Evolutionary conservation across 805 yeast genomes (phyloP), one percentile per base, ranked within the genome.

Genomic region (Yueomyces sp.): DNA sequence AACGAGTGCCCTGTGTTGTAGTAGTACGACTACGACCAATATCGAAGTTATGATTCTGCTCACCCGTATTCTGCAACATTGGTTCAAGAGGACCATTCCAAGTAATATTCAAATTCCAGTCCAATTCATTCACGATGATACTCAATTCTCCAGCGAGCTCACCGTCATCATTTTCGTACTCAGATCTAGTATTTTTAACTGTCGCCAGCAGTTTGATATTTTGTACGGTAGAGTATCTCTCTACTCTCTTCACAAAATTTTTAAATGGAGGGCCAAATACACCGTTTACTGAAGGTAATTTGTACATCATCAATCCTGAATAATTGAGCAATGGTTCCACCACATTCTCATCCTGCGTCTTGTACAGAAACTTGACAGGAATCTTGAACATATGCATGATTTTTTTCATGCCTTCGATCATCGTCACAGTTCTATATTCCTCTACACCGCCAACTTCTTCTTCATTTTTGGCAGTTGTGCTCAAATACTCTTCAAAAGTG

Each of bases 371-470:
- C 50, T 78, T 66, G 2, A 84, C 84, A 0, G 94, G 90, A 26
- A 88, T 73, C 42, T 77, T 76, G 52, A 79, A 77, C 5, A 83
- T 72, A 53, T 81, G 86, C 47, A 73, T 71, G 19, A 84, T 69
- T 3, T 74, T 63, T 45, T 56, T 58, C 33, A 47, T 52, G 33
- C 42, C 46, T 9, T 46, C 45, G 12, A 28, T 32, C 36, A 38
- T 39, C 6, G 44, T 47, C 19, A 45, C 38, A 4, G 44, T 36
- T 30, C 9, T 30, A 30, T 30, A 30, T 30, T 30, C 33, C 6
- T 6, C 33, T 6, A 30, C 33, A 30, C 33, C 33, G 19, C 29
- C 40, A 19, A 41, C 37, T 7, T 42, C 46, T 3, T 44, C 46
- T 12, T 33, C 46, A 38, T 39, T 43, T 2, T 42, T 50, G 2